Base-by-base conservation (phyloP, 163 green algal species). In the Picocystis sp. region DNA sequence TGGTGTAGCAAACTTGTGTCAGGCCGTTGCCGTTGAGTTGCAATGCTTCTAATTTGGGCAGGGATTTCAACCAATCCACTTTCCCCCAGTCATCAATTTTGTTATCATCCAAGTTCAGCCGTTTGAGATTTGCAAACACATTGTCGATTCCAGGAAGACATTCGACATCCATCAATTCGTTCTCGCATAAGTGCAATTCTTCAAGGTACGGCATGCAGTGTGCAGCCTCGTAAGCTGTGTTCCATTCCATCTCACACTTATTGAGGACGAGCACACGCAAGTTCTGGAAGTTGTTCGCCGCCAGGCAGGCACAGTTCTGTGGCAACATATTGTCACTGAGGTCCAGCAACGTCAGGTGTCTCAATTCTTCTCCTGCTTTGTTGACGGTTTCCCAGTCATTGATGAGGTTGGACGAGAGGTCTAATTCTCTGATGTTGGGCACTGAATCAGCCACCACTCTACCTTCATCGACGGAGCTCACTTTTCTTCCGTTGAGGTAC, bases 71-170 rank as follows among this genome's bases (percentile, higher is more conserved):
- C 34, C 43, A n/a, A 34, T 52, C 42, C 35, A 90, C 60, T 15
- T 78, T 61, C 14, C 23, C 12, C 81, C 81, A 92, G 56, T 61
- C 55, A 11, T 15, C 9, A 15, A 90, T 51, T 10, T 17, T 17
- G 43, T 80, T 82, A 53, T 74, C 65, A 34, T 81, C 75, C 13
- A 92, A 53, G n/a, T 77, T 74, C 1, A 90, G 63, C 12, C 80
- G 44, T 61, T 78, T 55, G 22, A 70, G 22, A 23, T 6, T 8
- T 33, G 10, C 35, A 42, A n/a, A 54, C 24, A 15, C 9, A 15
- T 24, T 38, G 34, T 24, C 29, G 8, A 38, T 38, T 38, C 8
- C 29, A 5, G 29, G 29, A 38, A 38, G 29, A 8, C 5, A 33
- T 12, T 43, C 21, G 3, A 84, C 63, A 43, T 45, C 60, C 34